Evolutionary conservation across 2,329 filamentous ascomycete species (phyloP).

Genomic region (Ophiocordyceps sinensis): DNA sequence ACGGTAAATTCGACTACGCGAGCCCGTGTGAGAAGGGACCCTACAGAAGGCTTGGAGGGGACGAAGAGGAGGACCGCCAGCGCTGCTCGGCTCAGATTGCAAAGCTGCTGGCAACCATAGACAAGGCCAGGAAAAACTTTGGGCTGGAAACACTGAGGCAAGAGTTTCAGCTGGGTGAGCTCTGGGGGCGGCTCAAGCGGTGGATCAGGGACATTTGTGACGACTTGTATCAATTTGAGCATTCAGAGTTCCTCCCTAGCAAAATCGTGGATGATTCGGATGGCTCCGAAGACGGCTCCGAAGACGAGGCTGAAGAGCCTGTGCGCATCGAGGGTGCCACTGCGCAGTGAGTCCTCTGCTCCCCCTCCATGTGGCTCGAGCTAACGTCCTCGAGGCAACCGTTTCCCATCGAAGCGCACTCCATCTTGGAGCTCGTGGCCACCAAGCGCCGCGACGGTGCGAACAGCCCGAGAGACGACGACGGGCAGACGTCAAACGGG

Average conservation of each 20-base stretch:
- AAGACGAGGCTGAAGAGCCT: no score
- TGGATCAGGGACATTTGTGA: no score
- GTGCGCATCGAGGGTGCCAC: no score
- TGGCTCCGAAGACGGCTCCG: no score
- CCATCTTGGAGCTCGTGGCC: background rate
- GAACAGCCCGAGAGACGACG: background rate
- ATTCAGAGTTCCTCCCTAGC: no score
- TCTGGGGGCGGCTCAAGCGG: background rate
- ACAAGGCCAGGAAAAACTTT: conserved; percentile 1
- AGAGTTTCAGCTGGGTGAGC: conserved; percentile 6
- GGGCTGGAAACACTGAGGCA: conserved; percentile 5
- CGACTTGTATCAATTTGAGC: no score
- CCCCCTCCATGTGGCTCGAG: no score
- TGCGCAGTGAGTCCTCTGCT: no score
- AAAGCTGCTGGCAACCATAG: background rate
- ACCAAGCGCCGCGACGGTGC: background rate
- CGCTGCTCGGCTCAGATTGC: background rate
- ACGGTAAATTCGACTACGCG: background rate
- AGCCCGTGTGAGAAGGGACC: conserved; percentile 9
- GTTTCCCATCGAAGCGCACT: background rate
- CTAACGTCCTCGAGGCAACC: no score
- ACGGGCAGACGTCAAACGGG: background rate
- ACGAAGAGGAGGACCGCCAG: background rate
- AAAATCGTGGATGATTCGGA: no score
- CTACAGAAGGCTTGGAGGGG: conserved; percentile 11